These are phyloP conservation scores for Metschnikowia reukaufii DNA, from an alignment of 805 yeast species.

Conservation along the genomic window DNA sequence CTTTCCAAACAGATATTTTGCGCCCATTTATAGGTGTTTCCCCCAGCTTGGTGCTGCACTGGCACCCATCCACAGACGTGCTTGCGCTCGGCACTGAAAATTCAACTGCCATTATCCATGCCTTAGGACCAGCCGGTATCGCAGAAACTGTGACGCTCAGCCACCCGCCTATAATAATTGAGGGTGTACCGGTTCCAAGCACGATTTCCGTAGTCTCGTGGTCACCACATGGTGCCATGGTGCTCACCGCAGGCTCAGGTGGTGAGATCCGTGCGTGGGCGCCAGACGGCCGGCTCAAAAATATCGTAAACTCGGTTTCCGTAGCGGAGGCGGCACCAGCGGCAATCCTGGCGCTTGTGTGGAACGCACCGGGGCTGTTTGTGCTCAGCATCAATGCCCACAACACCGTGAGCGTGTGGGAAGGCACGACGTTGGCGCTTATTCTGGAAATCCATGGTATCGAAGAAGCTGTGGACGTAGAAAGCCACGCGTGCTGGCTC, in stretches of 20 bases:
- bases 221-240: slow-evolving; percentile 63
- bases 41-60: slow-evolving; percentile 47
- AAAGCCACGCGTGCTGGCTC: slow-evolving; percentile 69
- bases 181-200: slow-evolving; percentile 19
- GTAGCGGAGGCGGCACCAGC: slow-evolving; percentile 19
- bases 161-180: slow-evolving; percentile 34
- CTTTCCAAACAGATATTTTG: slow-evolving; percentile 35
- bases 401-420: slow-evolving; percentile 58
- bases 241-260: slow-evolving; percentile 63
- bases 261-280: slow-evolving; percentile 86
- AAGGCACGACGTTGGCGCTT: slow-evolving; percentile 43
- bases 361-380: slow-evolving; percentile 59
- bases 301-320: slow-evolving; percentile 33
- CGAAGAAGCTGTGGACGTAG: slow-evolving; percentile 8
- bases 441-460: slow-evolving; percentile 28
- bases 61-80: slow-evolving; percentile 55
- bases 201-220: slow-evolving; percentile 47
- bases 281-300: slow-evolving; percentile 62
- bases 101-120: slow-evolving; percentile 47
- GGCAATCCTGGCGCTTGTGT: slow-evolving; percentile 53
- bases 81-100: slow-evolving; percentile 57
- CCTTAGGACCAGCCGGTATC: slow-evolving; percentile 28
- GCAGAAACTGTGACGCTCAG: slow-evolving; percentile 31
- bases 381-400: slow-evolving; percentile 58
- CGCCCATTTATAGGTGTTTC: slow-evolving; percentile 39